Conservation (phyloP, 2,329 filamentous ascomycete genomes). For the Fusarium acutatum region DNA sequence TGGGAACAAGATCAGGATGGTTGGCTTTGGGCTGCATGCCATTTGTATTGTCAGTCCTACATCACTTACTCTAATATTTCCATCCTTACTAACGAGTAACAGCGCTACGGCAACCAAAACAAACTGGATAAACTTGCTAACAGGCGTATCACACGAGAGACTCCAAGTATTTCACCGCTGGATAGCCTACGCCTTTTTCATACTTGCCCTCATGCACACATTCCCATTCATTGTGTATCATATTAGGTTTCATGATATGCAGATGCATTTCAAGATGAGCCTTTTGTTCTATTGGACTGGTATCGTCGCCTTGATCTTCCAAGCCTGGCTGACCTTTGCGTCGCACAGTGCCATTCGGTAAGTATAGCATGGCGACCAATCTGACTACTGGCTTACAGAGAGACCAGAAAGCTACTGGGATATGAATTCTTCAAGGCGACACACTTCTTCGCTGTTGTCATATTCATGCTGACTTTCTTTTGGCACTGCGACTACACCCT, state of each 20-base stretch:
- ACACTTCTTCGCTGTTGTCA: background rate
- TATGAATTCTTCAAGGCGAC: background rate
- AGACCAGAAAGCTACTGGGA: background rate
- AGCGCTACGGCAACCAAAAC: background rate
- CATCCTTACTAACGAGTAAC: background rate
- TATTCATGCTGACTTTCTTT: background rate
- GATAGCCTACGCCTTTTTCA: background rate
- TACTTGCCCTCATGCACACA: background rate
- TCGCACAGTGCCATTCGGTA: background rate
- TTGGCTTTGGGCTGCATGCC: background rate
- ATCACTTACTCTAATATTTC: too few species aligned
- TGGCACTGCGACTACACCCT: background rate
- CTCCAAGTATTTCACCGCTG: background rate
- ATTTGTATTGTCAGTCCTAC: background rate
- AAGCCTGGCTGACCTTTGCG: background rate
- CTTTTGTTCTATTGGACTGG: background rate
- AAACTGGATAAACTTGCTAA: background rate
- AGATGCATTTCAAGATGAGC: background rate
- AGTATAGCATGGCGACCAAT: fast-evolving
- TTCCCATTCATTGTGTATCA: background rate
- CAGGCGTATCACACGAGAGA: background rate
- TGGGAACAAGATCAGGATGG: background rate
- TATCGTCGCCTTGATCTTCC: background rate
- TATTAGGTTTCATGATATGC: background rate
- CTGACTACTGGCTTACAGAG: fast-evolving